phyloP scores from a whole-genome alignment of 1,139 yeast genomes.

The Saccharomyces hybrid region DNA sequence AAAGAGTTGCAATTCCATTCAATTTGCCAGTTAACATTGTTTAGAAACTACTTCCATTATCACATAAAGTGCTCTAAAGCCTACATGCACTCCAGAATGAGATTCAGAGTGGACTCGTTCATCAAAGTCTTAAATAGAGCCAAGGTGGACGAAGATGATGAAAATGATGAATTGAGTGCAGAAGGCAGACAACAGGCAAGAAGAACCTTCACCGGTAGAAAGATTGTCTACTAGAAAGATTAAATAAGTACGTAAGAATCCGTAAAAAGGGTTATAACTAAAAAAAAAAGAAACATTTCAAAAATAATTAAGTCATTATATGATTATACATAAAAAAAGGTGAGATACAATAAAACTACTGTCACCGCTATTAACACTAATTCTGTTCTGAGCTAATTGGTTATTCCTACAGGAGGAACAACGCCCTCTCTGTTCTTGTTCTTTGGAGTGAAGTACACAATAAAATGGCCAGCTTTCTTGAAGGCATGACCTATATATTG shows the following conservation, averaged over 20 bases:
- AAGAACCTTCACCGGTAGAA: slow-evolving; percentile 33
- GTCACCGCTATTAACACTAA: not conserved
- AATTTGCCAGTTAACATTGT: slow-evolving; percentile 69
- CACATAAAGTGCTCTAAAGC: slow-evolving; percentile 98
- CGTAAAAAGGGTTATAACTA: not conserved
- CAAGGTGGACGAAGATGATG: slow-evolving; percentile 81
- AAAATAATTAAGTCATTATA: not conserved
- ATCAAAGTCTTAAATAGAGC: slow-evolving; percentile 94
- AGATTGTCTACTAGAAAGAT: slow-evolving; percentile 25
- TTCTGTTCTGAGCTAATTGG: not conserved
- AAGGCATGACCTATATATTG: slow-evolving; percentile 19
- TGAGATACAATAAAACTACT: not conserved
- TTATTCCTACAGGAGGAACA: not conserved
- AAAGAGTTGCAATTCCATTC: slow-evolving; percentile 58
- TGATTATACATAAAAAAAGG: not conserved
- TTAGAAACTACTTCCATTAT: slow-evolving; percentile 95
- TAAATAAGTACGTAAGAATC: not conserved
- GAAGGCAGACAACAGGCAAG: slow-evolving; percentile 18
- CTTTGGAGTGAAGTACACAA: slow-evolving; percentile 19
- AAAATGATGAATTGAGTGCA: slow-evolving; percentile 19
- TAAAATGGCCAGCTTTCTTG: slow-evolving; percentile 23
- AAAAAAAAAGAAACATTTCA: not conserved
- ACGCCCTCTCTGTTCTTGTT: not conserved
- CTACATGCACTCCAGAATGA: slow-evolving; percentile 96
- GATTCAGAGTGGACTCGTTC: slow-evolving; percentile 88